Evolutionary conservation across 2,329 filamentous ascomycete species (phyloP).

Genomic region (Leptographium wingfieldii): DNA sequence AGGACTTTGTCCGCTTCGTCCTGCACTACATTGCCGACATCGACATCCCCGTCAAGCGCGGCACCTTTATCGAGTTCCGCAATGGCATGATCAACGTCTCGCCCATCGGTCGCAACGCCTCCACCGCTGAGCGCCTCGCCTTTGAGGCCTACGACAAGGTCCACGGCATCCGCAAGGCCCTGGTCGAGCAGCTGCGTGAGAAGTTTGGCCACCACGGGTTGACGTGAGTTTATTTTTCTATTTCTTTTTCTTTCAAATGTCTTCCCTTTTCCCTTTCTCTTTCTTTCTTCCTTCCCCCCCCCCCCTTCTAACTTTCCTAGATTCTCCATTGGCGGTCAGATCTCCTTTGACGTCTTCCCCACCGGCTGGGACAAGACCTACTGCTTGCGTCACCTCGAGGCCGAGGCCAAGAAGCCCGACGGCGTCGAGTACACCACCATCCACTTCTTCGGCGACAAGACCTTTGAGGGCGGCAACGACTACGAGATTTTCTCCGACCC

Average conservation of each 20-base stretch:
- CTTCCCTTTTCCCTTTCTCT: constrained; percentile 13
- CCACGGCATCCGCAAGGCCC: constrained; percentile 61
- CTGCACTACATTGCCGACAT: constrained; percentile 77
- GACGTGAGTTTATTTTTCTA: constrained; percentile 45
- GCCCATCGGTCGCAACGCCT: constrained; percentile 79
- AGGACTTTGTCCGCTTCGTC: constrained; percentile 62
- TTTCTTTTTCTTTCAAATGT: constrained; percentile 1
- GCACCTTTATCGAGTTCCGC: constrained; percentile 78
- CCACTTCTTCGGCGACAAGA: constrained; percentile 99
- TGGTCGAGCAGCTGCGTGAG: constrained; percentile 66
- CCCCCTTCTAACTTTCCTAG: constrained; percentile 26
- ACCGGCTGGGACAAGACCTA: constrained; percentile 98
- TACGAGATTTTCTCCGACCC: constrained; percentile 81
- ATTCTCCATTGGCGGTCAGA: constrained; percentile 91
- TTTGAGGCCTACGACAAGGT: constrained; percentile 72
- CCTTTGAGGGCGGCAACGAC: constrained; percentile 81
- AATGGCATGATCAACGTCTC: constrained; percentile 86
- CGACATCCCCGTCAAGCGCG: constrained; percentile 70
- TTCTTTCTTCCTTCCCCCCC: not conserved
- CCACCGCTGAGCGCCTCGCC: constrained; percentile 62
- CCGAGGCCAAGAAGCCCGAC: constrained; percentile 56
- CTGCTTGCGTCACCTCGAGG: constrained; percentile 77
- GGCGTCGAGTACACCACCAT: constrained; percentile 72
- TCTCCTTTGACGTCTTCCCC: constrained; percentile 97
- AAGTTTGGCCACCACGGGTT: constrained; percentile 73